Evolutionary conservation across 2,329 filamentous ascomycete species (phyloP).

Genomic region (Drechslerella coelobrocha): DNA sequence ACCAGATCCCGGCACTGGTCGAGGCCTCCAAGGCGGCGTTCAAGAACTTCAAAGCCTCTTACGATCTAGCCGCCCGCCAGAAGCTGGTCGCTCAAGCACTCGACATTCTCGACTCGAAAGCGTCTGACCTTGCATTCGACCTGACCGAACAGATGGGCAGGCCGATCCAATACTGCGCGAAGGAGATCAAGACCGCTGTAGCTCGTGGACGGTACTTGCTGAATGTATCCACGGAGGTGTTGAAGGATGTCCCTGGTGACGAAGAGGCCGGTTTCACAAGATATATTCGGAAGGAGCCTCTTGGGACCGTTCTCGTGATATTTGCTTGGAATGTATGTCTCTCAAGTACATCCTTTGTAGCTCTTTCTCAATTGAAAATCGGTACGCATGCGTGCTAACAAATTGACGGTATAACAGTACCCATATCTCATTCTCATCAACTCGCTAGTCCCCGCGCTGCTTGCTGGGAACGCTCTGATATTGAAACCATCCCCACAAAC

Average conservation of each 20-base stretch:
- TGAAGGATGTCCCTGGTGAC: constrained; percentile 82
- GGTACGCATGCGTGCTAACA: no score
- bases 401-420: constrained; percentile 67
- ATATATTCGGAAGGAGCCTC: constrained; percentile 84
- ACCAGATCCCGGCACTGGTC: constrained; percentile 75
- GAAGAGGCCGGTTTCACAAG: constrained; percentile 86
- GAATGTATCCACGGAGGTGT: constrained; percentile 77
- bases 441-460: constrained; percentile 86
- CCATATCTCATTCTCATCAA: constrained; percentile 94
- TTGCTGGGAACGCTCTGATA: constrained; percentile 89
- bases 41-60: constrained; percentile 74
- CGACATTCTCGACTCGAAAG: constrained; percentile 70
- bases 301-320: constrained; percentile 85
- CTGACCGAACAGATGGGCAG: constrained; percentile 94
- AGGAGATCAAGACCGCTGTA: constrained; percentile 83
- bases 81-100: constrained; percentile 81
- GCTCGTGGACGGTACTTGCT: constrained; percentile 85
- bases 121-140: constrained; percentile 82
- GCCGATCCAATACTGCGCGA: constrained; percentile 83
- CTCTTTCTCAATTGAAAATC: not conserved
- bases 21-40: constrained; percentile 76
- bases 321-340: constrained; percentile 92
- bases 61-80: constrained; percentile 74
- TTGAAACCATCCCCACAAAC: constrained; percentile 95
- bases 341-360: not conserved